Conservation (phyloP, 2,329 filamentous ascomycete species). For the Lithohypha guttulata region DNA sequence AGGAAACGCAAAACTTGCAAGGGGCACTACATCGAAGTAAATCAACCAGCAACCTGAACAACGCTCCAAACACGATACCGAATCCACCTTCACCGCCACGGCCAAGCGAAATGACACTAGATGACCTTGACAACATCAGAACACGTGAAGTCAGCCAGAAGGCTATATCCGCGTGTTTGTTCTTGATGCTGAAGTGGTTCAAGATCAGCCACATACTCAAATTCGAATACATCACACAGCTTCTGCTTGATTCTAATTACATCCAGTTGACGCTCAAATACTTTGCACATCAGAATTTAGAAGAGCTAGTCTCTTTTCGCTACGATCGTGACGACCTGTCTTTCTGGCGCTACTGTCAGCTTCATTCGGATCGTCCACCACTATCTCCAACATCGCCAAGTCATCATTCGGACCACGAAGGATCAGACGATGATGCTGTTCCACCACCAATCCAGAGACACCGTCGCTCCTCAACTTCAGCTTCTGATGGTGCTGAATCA, state of each 20-base stretch:
- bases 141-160: constrained; percentile 81
- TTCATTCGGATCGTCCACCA: constrained; percentile 51
- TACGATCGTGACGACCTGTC: constrained; percentile 77
- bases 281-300: constrained; percentile 87
- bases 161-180: constrained; percentile 76
- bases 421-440: constrained; percentile 59
- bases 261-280: constrained; percentile 85
- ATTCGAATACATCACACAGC: constrained; percentile 89
- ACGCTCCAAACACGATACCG: constrained; percentile 16
- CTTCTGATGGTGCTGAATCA: constrained; percentile 23
- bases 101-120: constrained; percentile 36
- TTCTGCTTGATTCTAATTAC: constrained; percentile 90
- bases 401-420: constrained; percentile 14
- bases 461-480: constrained; percentile 34
- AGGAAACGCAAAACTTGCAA: constrained; percentile 37
- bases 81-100: constrained; percentile 20
- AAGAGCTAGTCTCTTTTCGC: constrained; percentile 75
- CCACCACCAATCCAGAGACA: constrained; percentile 70
- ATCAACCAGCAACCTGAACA: constrained; percentile 19
- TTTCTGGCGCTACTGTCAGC: constrained; percentile 84
- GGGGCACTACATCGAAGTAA: constrained; percentile 29
- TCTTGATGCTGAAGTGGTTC: constrained; percentile 92
- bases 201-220: constrained; percentile 90
- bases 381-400: constrained; percentile 20
- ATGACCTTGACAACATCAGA: constrained; percentile 72